Conservation (phyloP, 306 rosid species). For the Aeschynomene evenia region DNA sequence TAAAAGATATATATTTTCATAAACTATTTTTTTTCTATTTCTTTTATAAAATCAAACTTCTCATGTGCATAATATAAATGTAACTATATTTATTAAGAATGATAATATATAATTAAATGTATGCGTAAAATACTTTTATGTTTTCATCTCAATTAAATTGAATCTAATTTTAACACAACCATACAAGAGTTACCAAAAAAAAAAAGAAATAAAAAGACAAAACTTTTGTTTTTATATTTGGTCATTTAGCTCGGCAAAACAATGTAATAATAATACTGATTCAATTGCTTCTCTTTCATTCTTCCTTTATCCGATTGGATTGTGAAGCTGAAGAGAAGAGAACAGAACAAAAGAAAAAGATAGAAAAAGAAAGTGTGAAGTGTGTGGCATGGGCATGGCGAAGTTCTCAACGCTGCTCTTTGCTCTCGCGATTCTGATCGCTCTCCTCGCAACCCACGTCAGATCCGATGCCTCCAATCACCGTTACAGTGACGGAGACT, state of each 20-base stretch:
- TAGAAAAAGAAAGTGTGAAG: constrained; percentile 2
- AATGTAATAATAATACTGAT: not conserved
- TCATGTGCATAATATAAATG: no score
- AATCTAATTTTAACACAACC: no score
- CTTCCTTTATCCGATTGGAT: not conserved
- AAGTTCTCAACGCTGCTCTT: constrained; percentile 26
- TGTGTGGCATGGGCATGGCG: constrained; percentile 34
- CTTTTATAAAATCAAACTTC: no score
- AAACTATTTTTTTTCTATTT: no score
- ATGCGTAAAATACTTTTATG: no score
- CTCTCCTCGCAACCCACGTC: constrained; percentile 35
- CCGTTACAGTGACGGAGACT: constrained; percentile 57
- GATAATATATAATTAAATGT: no score
- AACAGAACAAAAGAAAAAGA: not conserved
- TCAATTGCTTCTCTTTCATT: not conserved
- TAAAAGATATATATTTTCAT: no score
- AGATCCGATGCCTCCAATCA: constrained; percentile 72
- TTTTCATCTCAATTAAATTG: no score
- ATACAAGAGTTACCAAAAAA: not conserved
- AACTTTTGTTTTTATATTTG: not conserved
- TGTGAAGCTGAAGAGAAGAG: not conserved
- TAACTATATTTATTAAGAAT: no score
- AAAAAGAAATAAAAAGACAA: not conserved
- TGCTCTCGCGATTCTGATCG: constrained; percentile 43
- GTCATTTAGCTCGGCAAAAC: not conserved